Evolutionary conservation across 768 basidiomycete genomes (phyloP).

Genomic region (Kwoniella bestiolae): DNA sequence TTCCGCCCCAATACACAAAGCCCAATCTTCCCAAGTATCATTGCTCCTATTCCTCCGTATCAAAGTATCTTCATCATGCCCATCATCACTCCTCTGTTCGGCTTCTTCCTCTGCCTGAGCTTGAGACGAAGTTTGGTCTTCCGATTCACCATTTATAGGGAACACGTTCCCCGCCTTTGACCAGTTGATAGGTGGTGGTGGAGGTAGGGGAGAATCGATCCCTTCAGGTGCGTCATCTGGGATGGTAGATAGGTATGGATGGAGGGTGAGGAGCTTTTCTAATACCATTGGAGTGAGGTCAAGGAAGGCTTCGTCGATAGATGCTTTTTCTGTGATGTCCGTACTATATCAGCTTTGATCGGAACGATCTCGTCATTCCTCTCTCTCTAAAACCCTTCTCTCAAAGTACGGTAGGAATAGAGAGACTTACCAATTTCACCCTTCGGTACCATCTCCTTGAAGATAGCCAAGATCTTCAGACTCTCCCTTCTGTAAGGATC

Average conservation of each 20-base stretch:
- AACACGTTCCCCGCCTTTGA: conserved; percentile 52
- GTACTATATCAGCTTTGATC: neutral
- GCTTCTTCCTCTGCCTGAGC: conserved; percentile 4
- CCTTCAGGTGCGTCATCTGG: conserved; percentile 73
- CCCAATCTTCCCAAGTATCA: conserved; percentile 88
- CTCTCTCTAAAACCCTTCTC: no score
- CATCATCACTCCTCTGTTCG: conserved; percentile 27
- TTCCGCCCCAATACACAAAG: conserved; percentile 83
- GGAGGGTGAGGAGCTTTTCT: conserved; percentile 70
- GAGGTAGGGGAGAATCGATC: conserved; percentile 60
- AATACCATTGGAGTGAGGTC: conserved; percentile 86
- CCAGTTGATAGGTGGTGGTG: conserved; percentile 55
- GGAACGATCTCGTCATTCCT: no score
- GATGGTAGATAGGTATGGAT: conserved; percentile 73
- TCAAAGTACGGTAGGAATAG: no score
- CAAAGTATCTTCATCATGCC: conserved; percentile 7
- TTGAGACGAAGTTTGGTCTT: neutral
- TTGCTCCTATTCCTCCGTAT: conserved; percentile 2
- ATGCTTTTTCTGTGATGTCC: conserved; percentile 77
- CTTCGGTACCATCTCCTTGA: conserved; percentile 75
- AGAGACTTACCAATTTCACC: conserved; percentile 80
- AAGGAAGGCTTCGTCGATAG: conserved; percentile 95
- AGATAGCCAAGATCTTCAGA: conserved; percentile 78
- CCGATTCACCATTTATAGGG: conserved; percentile 37
- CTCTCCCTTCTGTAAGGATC: conserved; percentile 92